A percentile compares a stretch with the other conserved stretches of the same genome.
phyloP scores from a whole-genome alignment of 1,284 basidiomycete species.

The Malassezia restricta region DNA sequence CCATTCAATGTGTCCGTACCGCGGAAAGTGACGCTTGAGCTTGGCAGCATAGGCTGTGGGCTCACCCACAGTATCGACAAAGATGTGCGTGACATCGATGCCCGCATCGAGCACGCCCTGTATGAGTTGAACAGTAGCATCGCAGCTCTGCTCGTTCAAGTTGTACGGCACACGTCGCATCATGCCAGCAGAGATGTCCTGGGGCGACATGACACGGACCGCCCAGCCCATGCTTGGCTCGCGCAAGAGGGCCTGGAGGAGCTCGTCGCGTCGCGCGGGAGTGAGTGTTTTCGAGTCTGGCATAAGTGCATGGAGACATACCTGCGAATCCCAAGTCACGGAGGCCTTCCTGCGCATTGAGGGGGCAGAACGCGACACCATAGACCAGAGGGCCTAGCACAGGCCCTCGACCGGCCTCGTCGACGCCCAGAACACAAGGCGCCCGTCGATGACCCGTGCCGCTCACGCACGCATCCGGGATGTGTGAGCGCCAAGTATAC shows the following conservation, averaged over 20 bases:
- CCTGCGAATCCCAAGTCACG: conserved; percentile 80
- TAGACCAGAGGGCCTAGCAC: conserved; percentile 84
- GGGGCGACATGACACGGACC: conserved; percentile 68
- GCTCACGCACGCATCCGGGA: conserved; percentile 12
- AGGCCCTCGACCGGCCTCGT: conserved; percentile 90
- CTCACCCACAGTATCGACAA: conserved; percentile 85
- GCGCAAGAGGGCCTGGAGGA: conserved; percentile 39
- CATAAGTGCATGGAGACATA: conserved; percentile 29
- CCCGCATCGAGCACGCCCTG: conserved; percentile 67
- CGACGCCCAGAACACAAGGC: conserved; percentile 60
- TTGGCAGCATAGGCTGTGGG: conserved; percentile 63
- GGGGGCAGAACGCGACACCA: conserved; percentile 81
- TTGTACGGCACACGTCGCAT: conserved; percentile 69
- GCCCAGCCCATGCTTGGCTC: conserved; percentile 54
- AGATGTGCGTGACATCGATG: conserved; percentile 70
- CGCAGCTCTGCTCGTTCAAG: conserved; percentile 81
- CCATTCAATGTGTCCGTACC: conserved; percentile 51
- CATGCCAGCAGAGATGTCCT: conserved; percentile 85
- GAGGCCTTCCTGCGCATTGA: conserved; percentile 61
- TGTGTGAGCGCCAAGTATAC: conserved; percentile 14
- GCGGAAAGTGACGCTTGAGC: conserved; percentile 27
- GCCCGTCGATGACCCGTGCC: conserved; percentile 16
- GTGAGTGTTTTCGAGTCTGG: conserved; percentile 83
- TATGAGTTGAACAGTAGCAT: conserved; percentile 80
- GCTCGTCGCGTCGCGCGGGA: conserved; percentile 48